Evolutionary conservation across 805 yeast genomes (phyloP), one percentile per base, ranked within the genome.

Genomic region (Saccharomycopsis sp.): DNA sequence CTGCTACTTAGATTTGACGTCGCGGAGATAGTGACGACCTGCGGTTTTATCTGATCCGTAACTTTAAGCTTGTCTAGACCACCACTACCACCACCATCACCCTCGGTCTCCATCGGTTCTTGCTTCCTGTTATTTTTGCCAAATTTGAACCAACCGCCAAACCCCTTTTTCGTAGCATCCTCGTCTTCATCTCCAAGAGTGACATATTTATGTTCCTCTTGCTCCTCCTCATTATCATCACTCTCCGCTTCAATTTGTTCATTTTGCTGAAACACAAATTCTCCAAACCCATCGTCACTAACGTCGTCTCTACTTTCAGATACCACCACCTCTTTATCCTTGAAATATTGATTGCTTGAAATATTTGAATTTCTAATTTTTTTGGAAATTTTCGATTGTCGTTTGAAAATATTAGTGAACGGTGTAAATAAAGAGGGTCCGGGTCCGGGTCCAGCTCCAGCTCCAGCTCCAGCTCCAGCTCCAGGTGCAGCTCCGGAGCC

Each of bases 201-300:
- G 19, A n/a, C 43, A 11, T 21, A 40, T 17, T 20, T 31, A 16
- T 4, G 3, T 22, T 22, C 46, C 11, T 35, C 41, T 6, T 28
- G 40, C 9, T 33, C 28, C 3, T 24, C 41, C 5, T 43, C 41
- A 3, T 9, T 34, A 11, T 43, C 43, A 26, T 16, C 9, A 14
- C 32, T 14, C 5, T 4, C 36, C 4, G 32, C 32, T 22, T 27
- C 43, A 29, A 24, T 27, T 34, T 19, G 44, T 27, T 22, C 33
- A 19, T 7, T 28, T 20, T 39, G 17, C 22, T 43, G 40, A 11
- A 46, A 44, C 11, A 40, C 44, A 34, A 47, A 47, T 14, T 40
- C 44, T 9, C 48, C 47, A 37, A 43, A 43, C 4, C 32, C 44
- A 23, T 47, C 51, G 29, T 44, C 48, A 9, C 40, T 45, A 19